Percentiles rank a stretch among this genome's conserved stretches.
phyloP scores from a whole-genome alignment of 1,139 yeast genomes.

The Debaryomyces subglobosus region DNA sequence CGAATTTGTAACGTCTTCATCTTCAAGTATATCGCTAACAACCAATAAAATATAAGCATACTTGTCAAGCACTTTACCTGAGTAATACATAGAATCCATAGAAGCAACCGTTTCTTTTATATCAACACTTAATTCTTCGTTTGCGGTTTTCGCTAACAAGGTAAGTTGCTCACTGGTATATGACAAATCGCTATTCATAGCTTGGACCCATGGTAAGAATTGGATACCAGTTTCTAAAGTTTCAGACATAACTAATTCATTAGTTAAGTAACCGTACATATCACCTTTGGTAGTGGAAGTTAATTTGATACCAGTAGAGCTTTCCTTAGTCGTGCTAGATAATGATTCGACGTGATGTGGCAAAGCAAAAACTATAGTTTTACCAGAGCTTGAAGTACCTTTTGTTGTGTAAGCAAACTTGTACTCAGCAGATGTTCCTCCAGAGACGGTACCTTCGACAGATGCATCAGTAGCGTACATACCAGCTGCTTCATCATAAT shows the following conservation, averaged over 20 bases:
- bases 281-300: constrained; percentile 68
- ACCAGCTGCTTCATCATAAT: constrained; percentile 42
- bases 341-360: constrained; percentile 72
- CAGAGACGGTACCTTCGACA: constrained; percentile 30
- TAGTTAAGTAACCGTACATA: constrained; percentile 63
- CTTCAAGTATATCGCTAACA: constrained; percentile 60
- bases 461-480: constrained; percentile 38
- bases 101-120: constrained; percentile 52
- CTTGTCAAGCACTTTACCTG: constrained; percentile 77
- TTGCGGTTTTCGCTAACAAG: constrained; percentile 57
- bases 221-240: constrained; percentile 50
- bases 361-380: constrained; percentile 62
- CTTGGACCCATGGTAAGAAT: constrained; percentile 62
- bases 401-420: constrained; percentile 52
- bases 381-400: constrained; percentile 57
- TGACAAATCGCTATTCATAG: constrained; percentile 31
- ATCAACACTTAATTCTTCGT: constrained; percentile 59
- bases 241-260: constrained; percentile 52
- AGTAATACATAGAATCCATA: constrained; percentile 58
- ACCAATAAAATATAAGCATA: constrained; percentile 72
- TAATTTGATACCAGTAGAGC: constrained; percentile 52
- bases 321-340: constrained; percentile 32
- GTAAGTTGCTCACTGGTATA: constrained; percentile 56
- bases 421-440: constrained; percentile 50
- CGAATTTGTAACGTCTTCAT: constrained; percentile 50